Conservation (phyloP, 2,329 filamentous ascomycete genomes). For the Coleophoma cylindrospora region DNA sequence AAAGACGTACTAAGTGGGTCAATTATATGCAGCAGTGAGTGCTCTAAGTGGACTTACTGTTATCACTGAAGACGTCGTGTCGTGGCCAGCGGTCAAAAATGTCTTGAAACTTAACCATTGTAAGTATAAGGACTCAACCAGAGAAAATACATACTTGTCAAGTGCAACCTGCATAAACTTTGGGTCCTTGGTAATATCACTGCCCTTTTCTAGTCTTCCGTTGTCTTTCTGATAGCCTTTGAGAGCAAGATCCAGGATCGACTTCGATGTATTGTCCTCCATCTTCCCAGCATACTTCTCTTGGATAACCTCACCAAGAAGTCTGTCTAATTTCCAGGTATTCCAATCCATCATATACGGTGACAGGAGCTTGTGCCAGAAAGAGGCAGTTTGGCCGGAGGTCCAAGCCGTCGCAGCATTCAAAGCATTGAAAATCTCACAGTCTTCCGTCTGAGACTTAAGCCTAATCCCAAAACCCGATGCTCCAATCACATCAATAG, state of each 20-base stretch:
- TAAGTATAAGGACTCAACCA: too few species aligned
- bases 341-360: slow-evolving; percentile 10
- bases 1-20: slow-evolving; percentile 6
- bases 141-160: slow-evolving; percentile 7
- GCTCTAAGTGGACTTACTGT: slow-evolving; percentile 1
- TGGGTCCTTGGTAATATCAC: slow-evolving; percentile 4
- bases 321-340: slow-evolving; percentile 7
- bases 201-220: slow-evolving; percentile 1
- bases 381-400: slow-evolving; percentile 3
- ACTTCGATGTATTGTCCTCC: slow-evolving; percentile 9
- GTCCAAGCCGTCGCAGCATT: slow-evolving; percentile 2
- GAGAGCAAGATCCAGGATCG: slow-evolving; percentile 12
- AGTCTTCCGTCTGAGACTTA: slow-evolving; percentile 7
- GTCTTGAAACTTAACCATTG: slow-evolving; percentile 7
- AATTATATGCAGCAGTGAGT: not conserved
- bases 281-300: slow-evolving; percentile 5
- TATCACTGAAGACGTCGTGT: slow-evolving; percentile 11
- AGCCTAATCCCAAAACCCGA: slow-evolving; percentile 8
- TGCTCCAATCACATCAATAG: slow-evolving; percentile 13
- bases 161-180: slow-evolving; percentile 12
- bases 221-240: slow-evolving; percentile 11
- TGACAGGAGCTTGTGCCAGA: slow-evolving; percentile 6
- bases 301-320: slow-evolving; percentile 8
- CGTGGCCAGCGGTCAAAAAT: slow-evolving; percentile 12
- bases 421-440: slow-evolving; percentile 6